phyloP scores from a whole-genome alignment of 495 filamentous ascomycete genomes.

The Penicillium nucicola region DNA sequence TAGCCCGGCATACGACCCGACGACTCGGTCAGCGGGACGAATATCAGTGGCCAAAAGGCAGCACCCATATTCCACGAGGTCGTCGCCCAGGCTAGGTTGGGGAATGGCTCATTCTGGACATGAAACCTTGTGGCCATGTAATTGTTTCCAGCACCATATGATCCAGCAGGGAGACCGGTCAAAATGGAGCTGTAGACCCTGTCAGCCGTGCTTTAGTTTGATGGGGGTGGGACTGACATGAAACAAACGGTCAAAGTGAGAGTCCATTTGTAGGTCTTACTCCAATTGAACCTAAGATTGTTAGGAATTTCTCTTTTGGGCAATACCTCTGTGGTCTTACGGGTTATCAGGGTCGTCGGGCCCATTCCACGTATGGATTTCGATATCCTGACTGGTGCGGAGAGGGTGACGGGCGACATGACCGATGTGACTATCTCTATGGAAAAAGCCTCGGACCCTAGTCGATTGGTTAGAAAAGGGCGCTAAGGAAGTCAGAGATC shows the following conservation, averaged over 20 bases:
- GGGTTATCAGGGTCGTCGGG: constrained; percentile 27
- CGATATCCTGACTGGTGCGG: constrained; percentile 15
- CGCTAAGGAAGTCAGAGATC: neutral
- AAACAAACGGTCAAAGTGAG: constrained; percentile 42
- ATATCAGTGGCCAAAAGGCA: constrained; percentile 49
- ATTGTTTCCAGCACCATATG: constrained; percentile 37
- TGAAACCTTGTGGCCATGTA: constrained; percentile 39
- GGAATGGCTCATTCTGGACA: constrained; percentile 43
- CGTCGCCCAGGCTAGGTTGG: constrained; percentile 46
- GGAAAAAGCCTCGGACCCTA: constrained; percentile 22
- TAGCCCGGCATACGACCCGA: constrained; percentile 49
- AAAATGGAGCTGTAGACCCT: constrained; percentile 31
- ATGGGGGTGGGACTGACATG: constrained; percentile 20
- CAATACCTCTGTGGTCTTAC: neutral
- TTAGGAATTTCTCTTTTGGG: neutral
- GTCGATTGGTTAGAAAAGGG: too few species aligned
- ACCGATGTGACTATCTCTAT: constrained; percentile 21
- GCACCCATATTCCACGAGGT: constrained; percentile 52
- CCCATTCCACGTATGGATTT: constrained; percentile 28
- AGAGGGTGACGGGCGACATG: constrained; percentile 19
- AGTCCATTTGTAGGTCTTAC: constrained; percentile 31
- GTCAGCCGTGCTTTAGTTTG: neutral
- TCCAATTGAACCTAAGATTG: neutral
- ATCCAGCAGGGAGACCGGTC: constrained; percentile 41
- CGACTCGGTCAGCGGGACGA: constrained; percentile 52